Percentiles rank a stretch among this genome's conserved stretches.
Conservation (phyloP, 2,329 filamentous ascomycete genomes). For the Amesomyces nigricolor region DNA sequence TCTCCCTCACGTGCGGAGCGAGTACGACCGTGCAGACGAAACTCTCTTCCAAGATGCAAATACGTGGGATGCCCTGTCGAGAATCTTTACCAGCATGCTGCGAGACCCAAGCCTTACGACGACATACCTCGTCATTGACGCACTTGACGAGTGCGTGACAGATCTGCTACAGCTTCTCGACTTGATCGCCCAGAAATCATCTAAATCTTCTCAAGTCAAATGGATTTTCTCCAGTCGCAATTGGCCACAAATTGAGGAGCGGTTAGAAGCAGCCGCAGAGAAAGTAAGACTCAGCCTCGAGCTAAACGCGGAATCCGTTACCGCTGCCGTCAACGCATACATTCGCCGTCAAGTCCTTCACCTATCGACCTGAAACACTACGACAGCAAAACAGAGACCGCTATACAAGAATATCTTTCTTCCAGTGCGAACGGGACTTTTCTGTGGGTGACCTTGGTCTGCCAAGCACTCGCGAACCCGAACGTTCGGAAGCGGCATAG, state of each 20-base stretch:
- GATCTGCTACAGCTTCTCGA: slow-evolving; percentile 32
- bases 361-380: no score
- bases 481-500: slow-evolving; percentile 14
- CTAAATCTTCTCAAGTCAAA: slow-evolving; percentile 30
- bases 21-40: background rate
- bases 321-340: slow-evolving; percentile 33
- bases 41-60: slow-evolving; percentile 34
- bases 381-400: no score
- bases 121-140: slow-evolving; percentile 40
- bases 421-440: slow-evolving; percentile 35
- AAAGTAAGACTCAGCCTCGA: slow-evolving; percentile 33
- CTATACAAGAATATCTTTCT: no score
- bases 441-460: slow-evolving; percentile 41
- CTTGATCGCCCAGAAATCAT: slow-evolving; percentile 30
- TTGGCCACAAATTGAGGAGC: slow-evolving; percentile 32
- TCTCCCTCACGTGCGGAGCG: slow-evolving; percentile 31
- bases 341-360: slow-evolving; percentile 24
- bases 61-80: slow-evolving; percentile 34
- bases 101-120: slow-evolving; percentile 29
- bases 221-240: slow-evolving; percentile 43
- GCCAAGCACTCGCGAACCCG: slow-evolving; percentile 28
- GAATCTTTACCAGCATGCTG: slow-evolving; percentile 38
- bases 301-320: slow-evolving; percentile 31
- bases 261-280: slow-evolving; percentile 21
- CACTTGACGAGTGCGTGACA: slow-evolving; percentile 41